Evolutionary conservation across 2,329 filamentous ascomycete genomes (phyloP).

Genomic region (Fusarium sterilihyphosum): DNA sequence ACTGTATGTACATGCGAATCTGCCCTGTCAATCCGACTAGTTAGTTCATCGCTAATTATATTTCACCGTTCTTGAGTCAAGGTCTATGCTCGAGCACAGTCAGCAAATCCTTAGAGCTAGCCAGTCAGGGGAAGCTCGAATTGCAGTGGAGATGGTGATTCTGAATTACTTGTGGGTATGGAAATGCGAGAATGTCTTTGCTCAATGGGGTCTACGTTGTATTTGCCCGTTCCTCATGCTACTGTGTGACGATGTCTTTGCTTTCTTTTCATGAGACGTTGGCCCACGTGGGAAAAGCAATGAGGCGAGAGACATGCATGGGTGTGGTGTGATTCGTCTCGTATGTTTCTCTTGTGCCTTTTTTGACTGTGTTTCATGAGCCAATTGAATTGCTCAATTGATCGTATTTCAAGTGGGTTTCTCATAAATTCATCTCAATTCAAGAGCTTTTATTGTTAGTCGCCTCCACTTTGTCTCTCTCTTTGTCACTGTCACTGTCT

Average conservation of each 20-base stretch:
- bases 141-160: constrained; percentile 11
- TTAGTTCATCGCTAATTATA: constrained; percentile 11
- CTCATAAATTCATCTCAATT: neutral
- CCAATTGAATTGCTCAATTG: neutral
- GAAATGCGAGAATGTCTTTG: neutral
- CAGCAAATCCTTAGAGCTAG: neutral
- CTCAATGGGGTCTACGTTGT: neutral
- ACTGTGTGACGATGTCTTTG: constrained; percentile 15
- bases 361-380: neutral
- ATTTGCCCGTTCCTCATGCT: neutral
- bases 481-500: neutral
- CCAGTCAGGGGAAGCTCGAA: constrained; percentile 4
- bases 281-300: constrained; percentile 23
- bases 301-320: neutral
- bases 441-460: constrained; percentile 1
- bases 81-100: constrained; percentile 1
- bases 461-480: constrained; percentile 9
- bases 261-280: constrained; percentile 10
- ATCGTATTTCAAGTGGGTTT: constrained; percentile 4
- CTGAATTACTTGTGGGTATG: constrained; percentile 17
- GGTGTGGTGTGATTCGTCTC: neutral
- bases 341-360: neutral
- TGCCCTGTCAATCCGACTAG: constrained; percentile 2
- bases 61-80: constrained; percentile 19
- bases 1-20: neutral